Evolutionary conservation across 2,329 filamentous ascomycete genomes (phyloP).

Genomic region (Fusarium chuoi): DNA sequence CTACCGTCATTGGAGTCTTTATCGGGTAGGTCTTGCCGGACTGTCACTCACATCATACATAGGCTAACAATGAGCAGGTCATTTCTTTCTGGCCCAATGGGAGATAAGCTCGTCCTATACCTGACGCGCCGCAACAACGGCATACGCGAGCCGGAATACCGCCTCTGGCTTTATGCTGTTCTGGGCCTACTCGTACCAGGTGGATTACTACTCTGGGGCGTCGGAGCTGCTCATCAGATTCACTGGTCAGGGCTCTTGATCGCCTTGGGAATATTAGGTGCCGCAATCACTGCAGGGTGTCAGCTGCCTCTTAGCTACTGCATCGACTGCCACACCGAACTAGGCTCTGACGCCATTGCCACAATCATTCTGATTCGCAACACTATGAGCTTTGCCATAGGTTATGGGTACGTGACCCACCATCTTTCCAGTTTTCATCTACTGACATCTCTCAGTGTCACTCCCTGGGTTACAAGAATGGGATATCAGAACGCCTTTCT

Average conservation of each 20-base stretch:
- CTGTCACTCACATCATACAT: rapidly evolving
- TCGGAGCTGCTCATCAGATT: neutral
- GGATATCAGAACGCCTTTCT: neutral
- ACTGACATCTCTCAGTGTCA: neutral
- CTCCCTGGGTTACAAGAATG: neutral
- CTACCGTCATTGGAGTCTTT: neutral
- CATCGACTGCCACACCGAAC: neutral
- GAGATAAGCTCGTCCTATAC: neutral
- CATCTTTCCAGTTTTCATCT: rapidly evolving
- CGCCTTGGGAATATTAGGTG: neutral
- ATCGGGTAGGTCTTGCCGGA: rapidly evolving
- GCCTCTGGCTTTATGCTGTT: neutral
- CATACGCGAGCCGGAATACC: neutral
- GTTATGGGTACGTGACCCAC: neutral
- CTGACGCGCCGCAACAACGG: neutral
- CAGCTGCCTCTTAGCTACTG: neutral
- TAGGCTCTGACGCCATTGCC: neutral
- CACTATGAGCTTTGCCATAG: neutral
- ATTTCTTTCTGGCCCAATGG: neutral
- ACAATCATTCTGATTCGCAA: neutral
- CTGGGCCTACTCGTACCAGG: neutral
- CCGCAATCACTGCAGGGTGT: neutral
- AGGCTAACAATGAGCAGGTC: neutral
- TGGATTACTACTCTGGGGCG: neutral
- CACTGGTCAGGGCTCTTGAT: neutral